A percentile compares a stretch with the other conserved stretches of the same genome.
These are phyloP conservation scores for Podospora pseudoanserina DNA, from an alignment of 495 filamentous ascomycete genomes.

Conservation along the genomic window DNA sequence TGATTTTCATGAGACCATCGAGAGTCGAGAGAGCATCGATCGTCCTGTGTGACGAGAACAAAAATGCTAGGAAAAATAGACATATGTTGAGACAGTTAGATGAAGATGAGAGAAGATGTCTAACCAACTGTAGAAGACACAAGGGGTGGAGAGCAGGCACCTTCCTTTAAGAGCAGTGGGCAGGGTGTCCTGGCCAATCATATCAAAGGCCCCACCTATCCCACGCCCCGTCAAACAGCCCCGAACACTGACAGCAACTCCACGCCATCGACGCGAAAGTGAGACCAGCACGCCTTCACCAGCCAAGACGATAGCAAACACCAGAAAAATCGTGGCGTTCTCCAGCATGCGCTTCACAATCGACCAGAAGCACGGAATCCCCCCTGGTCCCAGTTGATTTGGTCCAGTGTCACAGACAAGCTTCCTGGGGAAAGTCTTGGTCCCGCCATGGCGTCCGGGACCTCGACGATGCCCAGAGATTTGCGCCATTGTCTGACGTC, in stretches of 20 bases:
- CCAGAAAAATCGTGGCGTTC: not conserved
- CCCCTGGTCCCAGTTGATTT: constrained; percentile 1
- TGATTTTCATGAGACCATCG: not conserved
- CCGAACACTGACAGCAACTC: not conserved
- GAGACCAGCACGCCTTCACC: not conserved
- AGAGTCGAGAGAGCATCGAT: too few relatives aligned
- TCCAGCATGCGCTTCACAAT: constrained; percentile 7
- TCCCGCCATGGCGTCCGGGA: constrained; percentile 15
- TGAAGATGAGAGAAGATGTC: not conserved
- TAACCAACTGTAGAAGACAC: not conserved
- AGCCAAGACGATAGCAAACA: not conserved
- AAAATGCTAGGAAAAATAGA: not conserved
- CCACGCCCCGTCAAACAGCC: not conserved
- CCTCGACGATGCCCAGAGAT: constrained; percentile 23
- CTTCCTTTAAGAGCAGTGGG: not conserved
- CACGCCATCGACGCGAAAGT: not conserved
- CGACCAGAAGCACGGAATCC: constrained; percentile 5
- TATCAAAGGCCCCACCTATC: not conserved
- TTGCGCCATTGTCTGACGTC: constrained; percentile 11
- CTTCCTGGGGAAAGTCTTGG: constrained; percentile 22
- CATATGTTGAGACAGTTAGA: not conserved
- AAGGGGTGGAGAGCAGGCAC: not conserved
- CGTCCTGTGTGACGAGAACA: not conserved
- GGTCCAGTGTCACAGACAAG: constrained; percentile 14
- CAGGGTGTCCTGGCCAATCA: not conserved